Evolutionary conservation across 2,329 filamentous ascomycete genomes (phyloP).

Genomic region (Colletotrichum siamense): DNA sequence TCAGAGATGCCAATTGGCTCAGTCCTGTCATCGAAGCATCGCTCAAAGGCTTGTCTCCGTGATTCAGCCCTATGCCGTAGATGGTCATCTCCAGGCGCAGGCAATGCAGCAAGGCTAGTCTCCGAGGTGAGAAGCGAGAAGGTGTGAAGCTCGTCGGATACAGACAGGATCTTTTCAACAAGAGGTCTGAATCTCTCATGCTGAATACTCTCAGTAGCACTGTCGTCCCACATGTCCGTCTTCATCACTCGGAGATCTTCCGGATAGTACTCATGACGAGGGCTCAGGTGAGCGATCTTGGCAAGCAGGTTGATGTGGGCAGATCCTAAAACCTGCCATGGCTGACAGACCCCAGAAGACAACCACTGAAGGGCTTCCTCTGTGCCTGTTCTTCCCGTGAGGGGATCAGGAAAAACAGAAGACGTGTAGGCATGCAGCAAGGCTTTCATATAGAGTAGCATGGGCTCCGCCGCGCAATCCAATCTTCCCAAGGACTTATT

Average conservation of each 20-base stretch:
- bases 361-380: slow-evolving; percentile 63
- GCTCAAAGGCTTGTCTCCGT: slow-evolving; percentile 9
- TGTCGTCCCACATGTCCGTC: slow-evolving; percentile 35
- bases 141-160: slow-evolving; percentile 32
- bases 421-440: slow-evolving; percentile 67
- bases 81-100: slow-evolving; percentile 22
- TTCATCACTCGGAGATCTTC: slow-evolving; percentile 36
- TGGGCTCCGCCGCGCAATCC: slow-evolving; percentile 61
- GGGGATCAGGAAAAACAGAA: slow-evolving; percentile 57
- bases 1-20: neutral
- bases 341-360: slow-evolving; percentile 53
- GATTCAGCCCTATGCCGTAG: slow-evolving; percentile 25
- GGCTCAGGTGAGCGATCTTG: slow-evolving; percentile 32
- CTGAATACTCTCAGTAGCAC: slow-evolving; percentile 39
- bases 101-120: slow-evolving; percentile 5
- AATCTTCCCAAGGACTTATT: slow-evolving; percentile 61
- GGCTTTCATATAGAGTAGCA: slow-evolving; percentile 61
- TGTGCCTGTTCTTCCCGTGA: slow-evolving; percentile 64
- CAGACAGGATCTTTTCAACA: slow-evolving; percentile 30
- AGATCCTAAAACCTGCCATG: slow-evolving; percentile 44
- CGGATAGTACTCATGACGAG: slow-evolving; percentile 42
- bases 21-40: slow-evolving; percentile 27
- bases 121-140: slow-evolving; percentile 21
- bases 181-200: slow-evolving; percentile 39
- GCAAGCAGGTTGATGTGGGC: neutral